Percentiles rank a stretch among this genome's conserved stretches.
phyloP scores from a whole-genome alignment of 2,329 filamentous ascomycete genomes.

The Sporothrix schenckii region DNA sequence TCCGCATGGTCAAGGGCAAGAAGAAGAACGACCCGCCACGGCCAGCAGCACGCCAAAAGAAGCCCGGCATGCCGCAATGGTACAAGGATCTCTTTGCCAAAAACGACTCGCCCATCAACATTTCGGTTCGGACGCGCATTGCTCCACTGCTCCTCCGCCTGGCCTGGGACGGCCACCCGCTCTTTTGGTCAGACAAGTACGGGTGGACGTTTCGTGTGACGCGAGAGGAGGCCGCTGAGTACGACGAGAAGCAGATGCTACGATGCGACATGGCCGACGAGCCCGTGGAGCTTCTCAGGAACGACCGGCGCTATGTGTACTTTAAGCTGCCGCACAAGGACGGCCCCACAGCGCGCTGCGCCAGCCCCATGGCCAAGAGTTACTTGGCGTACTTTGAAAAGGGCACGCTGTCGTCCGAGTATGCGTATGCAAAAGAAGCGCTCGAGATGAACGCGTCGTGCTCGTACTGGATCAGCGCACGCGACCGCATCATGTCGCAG shows the following conservation, averaged over 20 bases:
- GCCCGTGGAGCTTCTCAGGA: conserved; percentile 63
- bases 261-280: conserved; percentile 78
- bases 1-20: conserved; percentile 89
- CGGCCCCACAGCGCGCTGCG: conserved; percentile 80
- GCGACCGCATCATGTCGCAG: conserved; percentile 91
- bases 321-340: conserved; percentile 98
- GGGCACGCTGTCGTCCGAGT: conserved; percentile 84
- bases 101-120: conserved; percentile 66
- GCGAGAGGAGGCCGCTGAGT: conserved; percentile 60
- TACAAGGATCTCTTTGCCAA: conserved; percentile 87
- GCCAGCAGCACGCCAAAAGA: conserved; percentile 82
- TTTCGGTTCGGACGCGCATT: conserved; percentile 85
- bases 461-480: conserved; percentile 97
- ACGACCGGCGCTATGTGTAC: conserved; percentile 69
- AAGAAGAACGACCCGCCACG: conserved; percentile 80
- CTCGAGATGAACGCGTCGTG: conserved; percentile 98
- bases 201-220: conserved; percentile 91
- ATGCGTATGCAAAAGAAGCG: conserved; percentile 86
- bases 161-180: conserved; percentile 83
- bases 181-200: conserved; percentile 90
- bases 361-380: conserved; percentile 85
- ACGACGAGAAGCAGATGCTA: conserved; percentile 70
- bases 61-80: conserved; percentile 92
- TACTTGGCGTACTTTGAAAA: conserved; percentile 92
- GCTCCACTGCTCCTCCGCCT: conserved; percentile 82